Percentiles rank a stretch among this genome's conserved stretches.
Evolutionary conservation across 805 yeast genomes (phyloP).

Genomic region (Monosporozyma yasuniensis): DNA sequence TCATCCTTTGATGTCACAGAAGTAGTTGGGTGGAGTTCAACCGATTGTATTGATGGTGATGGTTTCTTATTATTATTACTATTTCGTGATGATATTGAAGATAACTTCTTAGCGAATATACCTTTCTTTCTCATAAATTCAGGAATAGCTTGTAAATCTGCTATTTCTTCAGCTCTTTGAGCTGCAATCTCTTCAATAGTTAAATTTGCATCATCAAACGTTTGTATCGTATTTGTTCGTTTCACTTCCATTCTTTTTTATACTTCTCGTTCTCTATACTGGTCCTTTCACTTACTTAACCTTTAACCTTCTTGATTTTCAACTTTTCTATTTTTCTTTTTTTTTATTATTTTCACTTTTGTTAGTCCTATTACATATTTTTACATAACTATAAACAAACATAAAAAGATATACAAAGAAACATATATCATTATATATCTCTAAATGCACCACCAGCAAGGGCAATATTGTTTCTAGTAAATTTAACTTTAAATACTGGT

Average conservation of each 20-base stretch:
- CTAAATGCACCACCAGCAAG: slow-evolving; percentile 85
- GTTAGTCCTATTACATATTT: not conserved
- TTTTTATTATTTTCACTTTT: too few species aligned
- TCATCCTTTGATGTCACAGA: not conserved
- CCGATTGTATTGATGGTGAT: too few species aligned
- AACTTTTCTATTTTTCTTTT: too few species aligned
- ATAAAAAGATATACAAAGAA: not conserved
- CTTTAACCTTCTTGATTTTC: too few species aligned
- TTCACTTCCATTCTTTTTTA: not conserved
- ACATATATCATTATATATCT: slow-evolving; percentile 24
- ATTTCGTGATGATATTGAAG: too few species aligned
- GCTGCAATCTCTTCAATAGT: not conserved
- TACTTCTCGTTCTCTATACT: too few species aligned
- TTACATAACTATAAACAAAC: not conserved
- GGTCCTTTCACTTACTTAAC: too few species aligned
- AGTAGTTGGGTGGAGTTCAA: too few species aligned
- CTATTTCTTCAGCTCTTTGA: not conserved
- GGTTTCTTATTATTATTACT: too few species aligned
- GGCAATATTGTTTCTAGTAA: slow-evolving; percentile 83
- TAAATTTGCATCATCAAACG: not conserved
- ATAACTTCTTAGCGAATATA: too few species aligned
- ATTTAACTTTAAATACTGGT: slow-evolving; percentile 86
- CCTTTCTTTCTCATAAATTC: not conserved
- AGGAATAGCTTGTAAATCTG: not conserved
- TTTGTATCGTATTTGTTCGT: not conserved